Percentiles rank a stretch among this genome's conserved stretches.
Evolutionary conservation across 305 asterid species (phyloP).

Genomic region (Euphrasia arctica): DNA sequence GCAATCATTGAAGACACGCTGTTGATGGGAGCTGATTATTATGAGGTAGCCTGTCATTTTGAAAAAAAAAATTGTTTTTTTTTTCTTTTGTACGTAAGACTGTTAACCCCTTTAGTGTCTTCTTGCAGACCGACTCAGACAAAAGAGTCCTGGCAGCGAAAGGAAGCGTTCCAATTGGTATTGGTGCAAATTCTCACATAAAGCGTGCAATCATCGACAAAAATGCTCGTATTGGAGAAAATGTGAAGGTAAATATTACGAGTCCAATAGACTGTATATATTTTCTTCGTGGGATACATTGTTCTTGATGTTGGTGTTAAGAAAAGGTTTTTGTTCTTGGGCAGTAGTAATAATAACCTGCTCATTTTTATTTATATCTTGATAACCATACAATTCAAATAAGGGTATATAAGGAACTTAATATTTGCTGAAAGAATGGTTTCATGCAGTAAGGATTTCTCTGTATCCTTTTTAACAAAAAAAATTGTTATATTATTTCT

Average conservation of each 20-base stretch:
- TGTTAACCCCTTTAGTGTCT: background rate
- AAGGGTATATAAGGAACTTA: too few relatives aligned
- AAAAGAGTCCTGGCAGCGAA: conserved; percentile 42
- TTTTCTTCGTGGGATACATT: too few relatives aligned
- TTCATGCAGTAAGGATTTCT: background rate
- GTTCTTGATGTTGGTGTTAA: too few relatives aligned
- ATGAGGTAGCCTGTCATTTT: conserved; percentile 41
- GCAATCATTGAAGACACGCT: conserved; percentile 66
- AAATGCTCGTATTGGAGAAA: conserved; percentile 58
- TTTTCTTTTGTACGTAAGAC: background rate
- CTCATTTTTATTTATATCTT: too few relatives aligned
- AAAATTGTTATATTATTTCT: background rate
- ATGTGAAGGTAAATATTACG: conserved; percentile 41
- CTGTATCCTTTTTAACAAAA: background rate
- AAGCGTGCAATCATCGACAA: conserved; percentile 70
- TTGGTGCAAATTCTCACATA: conserved; percentile 53
- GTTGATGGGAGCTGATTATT: conserved; percentile 76
- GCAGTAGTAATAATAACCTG: too few relatives aligned
- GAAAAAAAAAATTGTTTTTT: background rate
- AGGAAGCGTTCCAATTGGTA: conserved; percentile 63
- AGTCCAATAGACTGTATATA: too few relatives aligned
- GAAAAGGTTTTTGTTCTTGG: too few relatives aligned
- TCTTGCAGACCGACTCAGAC: conserved; percentile 58
- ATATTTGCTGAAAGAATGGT: background rate
- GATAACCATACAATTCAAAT: too few relatives aligned